These are phyloP conservation scores for Saccharum spontaneum DNA, from an alignment of 176 grass and related monocot species.

Conservation along the genomic window DNA sequence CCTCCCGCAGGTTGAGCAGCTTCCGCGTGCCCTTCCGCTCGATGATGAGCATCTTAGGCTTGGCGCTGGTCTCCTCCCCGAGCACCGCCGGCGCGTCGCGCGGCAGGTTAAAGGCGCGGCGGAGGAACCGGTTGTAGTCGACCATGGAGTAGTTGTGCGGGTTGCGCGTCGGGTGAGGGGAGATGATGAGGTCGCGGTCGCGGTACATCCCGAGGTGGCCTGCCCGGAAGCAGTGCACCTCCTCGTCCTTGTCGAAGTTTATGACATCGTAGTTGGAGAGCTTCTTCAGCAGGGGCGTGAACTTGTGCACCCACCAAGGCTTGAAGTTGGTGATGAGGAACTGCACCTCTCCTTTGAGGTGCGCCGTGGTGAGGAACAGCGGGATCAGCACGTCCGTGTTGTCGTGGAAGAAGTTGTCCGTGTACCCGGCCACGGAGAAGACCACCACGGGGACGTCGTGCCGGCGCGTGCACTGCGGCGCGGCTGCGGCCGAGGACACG, in stretches of 20 bases:
- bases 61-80: conserved; percentile 11
- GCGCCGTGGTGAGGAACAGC: conserved; percentile 61
- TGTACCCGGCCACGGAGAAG: conserved; percentile 85
- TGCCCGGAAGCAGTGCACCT: conserved; percentile 62
- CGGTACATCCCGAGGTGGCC: conserved; percentile 45
- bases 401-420: conserved; percentile 97
- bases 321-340: conserved; percentile 68
- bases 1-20: conserved; percentile 44
- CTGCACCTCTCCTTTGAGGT: conserved; percentile 76
- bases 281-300: conserved; percentile 53
- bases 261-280: conserved; percentile 71
- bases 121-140: conserved; percentile 57
- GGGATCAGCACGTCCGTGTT: conserved; percentile 86
- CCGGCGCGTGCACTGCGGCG: conserved; percentile 48
- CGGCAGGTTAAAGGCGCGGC: conserved; percentile 28
- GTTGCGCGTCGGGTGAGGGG: conserved; percentile 46
- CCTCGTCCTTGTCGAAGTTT: conserved; percentile 68
- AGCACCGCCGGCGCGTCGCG: conserved; percentile 32
- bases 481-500: conserved; percentile 5
- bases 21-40: conserved; percentile 51
- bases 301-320: conserved; percentile 62
- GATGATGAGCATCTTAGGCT: conserved; percentile 47
- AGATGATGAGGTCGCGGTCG: conserved; percentile 59
- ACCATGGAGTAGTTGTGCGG: conserved; percentile 56
- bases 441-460: conserved; percentile 65